Evolutionary conservation across 441 rosid species (phyloP), one percentile per base, ranked within the genome.

Genomic region (Omphalea diandra): DNA sequence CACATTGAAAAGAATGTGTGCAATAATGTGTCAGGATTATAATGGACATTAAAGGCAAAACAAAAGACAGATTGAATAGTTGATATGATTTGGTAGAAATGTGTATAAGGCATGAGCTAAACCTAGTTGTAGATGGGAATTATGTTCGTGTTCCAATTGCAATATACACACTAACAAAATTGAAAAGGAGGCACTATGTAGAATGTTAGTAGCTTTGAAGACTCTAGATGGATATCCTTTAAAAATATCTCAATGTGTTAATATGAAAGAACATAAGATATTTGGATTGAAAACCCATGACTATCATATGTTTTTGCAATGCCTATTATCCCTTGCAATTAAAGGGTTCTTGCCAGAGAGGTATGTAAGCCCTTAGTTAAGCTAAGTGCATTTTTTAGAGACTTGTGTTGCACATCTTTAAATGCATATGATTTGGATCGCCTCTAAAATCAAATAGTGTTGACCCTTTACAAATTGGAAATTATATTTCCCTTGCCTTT

Each of bases 1-100:
- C 43, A 59, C 9, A 59, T 59, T 12, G 41, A 31, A 59, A 59
- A 59, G n/a, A 59, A 59, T 59, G 63, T 59, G 1, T 59, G 63
- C 33, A 43, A 59, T 59, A 59, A 32, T 33, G 2, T 59, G 7
- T n/a, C 15, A 3, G 63, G 63, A 59, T 43, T 4, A 29, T 59
- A 3, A 29, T 59, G 41, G 24, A 59, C 20, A 32, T 32, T 59
- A n/a, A 32, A 14, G 63, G 63, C 3, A 59, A 59, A 18, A 59
- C 40, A 11, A 59, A 59, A 59, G 63, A 59, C 15, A 36, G 11
- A 24, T 20, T 61, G 47, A 38, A 61, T 12, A 7, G 26, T n/a
- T 49, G 27, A 2, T n/a, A 29, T 35, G 49, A 61, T 61, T 10
- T 38, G 7, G 15, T 9, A 8, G 27, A 22, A 1, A 61, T 59